Evolutionary conservation across 805 yeast species (phyloP), one percentile per base, ranked within the genome.

Genomic region (Kodamaea nitidulidarum): DNA sequence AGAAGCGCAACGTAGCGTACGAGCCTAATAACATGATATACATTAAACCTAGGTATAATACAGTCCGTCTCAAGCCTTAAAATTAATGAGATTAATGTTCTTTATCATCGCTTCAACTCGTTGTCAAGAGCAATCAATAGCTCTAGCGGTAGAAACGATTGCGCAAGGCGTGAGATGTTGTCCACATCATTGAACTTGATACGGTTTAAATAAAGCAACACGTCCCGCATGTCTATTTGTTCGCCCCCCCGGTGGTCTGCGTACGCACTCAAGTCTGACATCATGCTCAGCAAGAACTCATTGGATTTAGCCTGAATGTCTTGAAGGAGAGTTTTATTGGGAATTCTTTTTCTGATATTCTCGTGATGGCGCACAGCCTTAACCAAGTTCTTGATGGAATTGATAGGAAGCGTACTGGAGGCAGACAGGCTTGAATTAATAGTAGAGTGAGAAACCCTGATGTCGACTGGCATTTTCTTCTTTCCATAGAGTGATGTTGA

Each of bases 131-230:
- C 50, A 30, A 64, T 49, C 25, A 67, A 48, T 26, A 46, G 38
- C 38, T 67, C 73, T 14, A 66, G 51, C 0, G 73, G 73, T 22
- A 67, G 48, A 21, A 58, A 54, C 7, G 48, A 49, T 16, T 56
- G 60, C 1, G 73, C 72, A n/a, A 67, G 44, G 14, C 39, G 43
- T 1, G 67, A 53, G 15, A 61, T 57, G 12, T 42, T 52, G 18
- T 56, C 53, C 3, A 51, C 41, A 14, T 49, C 55, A 11, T 48
- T 29, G 29, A 62, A 53, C 15, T 55, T 56, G 15, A 65, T 48
- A 24, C 71, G 44, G 31, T 62, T 58, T 35, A 67, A 41, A 31
- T 50, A 61, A 22, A 67, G 48, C n/a, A 67, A 39, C 1, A 63
- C 65, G 46, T 67, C 73, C 14, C 50, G 52, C 32, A 66, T 50